Base-by-base conservation (phyloP, 2,329 filamentous ascomycete genomes). In the Colletotrichum tanaceti region DNA sequence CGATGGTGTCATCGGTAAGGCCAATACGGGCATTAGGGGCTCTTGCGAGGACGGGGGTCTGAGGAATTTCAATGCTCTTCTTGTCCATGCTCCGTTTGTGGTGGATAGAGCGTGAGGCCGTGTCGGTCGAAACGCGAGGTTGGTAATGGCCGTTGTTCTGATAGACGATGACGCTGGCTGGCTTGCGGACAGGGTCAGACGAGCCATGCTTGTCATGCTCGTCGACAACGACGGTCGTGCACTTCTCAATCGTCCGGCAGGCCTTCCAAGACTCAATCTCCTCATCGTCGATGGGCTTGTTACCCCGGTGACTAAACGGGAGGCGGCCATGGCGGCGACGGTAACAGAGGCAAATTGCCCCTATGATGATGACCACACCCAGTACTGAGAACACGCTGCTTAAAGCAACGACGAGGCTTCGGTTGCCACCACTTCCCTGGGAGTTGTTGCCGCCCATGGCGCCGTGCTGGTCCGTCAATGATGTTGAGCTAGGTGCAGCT, bases 251-350 rank as follows among this genome's bases (percentile, higher is more conserved):
- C 46, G 73, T 54, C 13, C 62, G 58, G 18, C 58, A 71, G 35
- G 79, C 78, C 73, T 87, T 89, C 89, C 89, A 90, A 4, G 86
- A 88, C 72, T 87, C 86, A 67, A 90, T 90, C 75, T 90, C 89
- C 68, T 90, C 87, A 72, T 90, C 89, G 70, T 86, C 84, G 68
- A 90, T 89, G 14, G 89, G 88, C 0, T 87, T 87, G 52, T 87
- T 86, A 55, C 86, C 87, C 20, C 65, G 61, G 58, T 82, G 81
- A 71, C 86, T 82, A 63, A 89, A 80, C 4, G 79, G 80, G 32
- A 76, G 73, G 53, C 75, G 80, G 54, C 74, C 73, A 16, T 58
- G 50, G 49, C 80, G 81, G 47, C 76, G 79, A 18, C 80, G 76
- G 58, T 80, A 77, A 68, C 79, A 83, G 43, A 81, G 73, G 53